Conservation (phyloP, 2,329 filamentous ascomycete genomes). For the Torrubiella hemipterigena region DNA sequence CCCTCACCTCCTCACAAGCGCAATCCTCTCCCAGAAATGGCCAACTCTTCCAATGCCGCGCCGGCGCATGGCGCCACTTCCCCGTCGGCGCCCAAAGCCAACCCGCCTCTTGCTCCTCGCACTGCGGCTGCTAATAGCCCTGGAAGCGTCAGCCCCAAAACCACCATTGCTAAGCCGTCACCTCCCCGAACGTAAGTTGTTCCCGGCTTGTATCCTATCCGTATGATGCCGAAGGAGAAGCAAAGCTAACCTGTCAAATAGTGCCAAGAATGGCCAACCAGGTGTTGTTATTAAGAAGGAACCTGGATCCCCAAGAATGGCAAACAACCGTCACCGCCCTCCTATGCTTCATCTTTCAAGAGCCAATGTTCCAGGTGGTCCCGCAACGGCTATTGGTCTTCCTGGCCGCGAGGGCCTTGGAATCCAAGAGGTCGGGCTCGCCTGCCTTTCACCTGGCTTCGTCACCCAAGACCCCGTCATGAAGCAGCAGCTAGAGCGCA, state of each 20-base stretch:
- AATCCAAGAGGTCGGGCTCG: slow-evolving; percentile 87
- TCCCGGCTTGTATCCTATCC: slow-evolving; percentile 6
- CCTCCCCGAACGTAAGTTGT: slow-evolving; percentile 41
- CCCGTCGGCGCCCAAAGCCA: slow-evolving; percentile 31
- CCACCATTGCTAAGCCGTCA: slow-evolving; percentile 36
- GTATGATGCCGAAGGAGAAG: no score
- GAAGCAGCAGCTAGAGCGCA: slow-evolving; percentile 90
- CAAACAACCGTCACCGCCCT: slow-evolving; percentile 61
- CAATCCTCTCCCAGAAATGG: slow-evolving; percentile 41
- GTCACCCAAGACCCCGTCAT: slow-evolving; percentile 93
- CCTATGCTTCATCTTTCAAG: slow-evolving; percentile 69
- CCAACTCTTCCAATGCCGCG: slow-evolving; percentile 22
- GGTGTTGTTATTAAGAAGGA: slow-evolving; percentile 98
- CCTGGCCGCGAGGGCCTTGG: slow-evolving; percentile 68
- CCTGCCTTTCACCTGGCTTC: slow-evolving; percentile 90
- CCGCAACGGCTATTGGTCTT: slow-evolving; percentile 57
- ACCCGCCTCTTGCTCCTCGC: slow-evolving; percentile 16
- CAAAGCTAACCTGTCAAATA: no score
- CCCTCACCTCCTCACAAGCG: slow-evolving; percentile 56
- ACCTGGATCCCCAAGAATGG: slow-evolving; percentile 73
- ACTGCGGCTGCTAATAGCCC: slow-evolving; percentile 32
- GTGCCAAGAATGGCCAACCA: no score
- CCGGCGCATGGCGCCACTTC: slow-evolving; percentile 21
- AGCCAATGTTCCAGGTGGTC: slow-evolving; percentile 39
- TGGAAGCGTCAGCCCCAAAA: slow-evolving; percentile 42